These are phyloP conservation scores for Centella asiatica DNA, from an alignment of 129 eudicot species.

Conservation along the genomic window DNA sequence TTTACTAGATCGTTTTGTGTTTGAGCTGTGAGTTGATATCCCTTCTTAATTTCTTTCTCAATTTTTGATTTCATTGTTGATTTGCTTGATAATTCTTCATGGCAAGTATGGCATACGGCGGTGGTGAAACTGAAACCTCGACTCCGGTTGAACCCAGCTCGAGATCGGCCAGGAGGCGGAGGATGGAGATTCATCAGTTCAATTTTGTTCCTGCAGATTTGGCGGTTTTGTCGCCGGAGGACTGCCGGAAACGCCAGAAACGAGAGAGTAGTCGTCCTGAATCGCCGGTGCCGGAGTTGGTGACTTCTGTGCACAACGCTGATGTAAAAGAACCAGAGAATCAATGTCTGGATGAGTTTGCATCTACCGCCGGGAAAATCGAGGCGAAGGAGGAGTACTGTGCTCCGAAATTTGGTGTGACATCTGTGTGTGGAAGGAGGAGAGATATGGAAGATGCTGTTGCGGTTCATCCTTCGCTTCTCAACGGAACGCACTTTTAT, in stretches of 20 bases:
- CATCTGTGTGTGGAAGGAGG: constrained; percentile 87
- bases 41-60: constrained; percentile 5
- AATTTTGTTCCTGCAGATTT: constrained; percentile 46
- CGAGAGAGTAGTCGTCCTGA: constrained; percentile 10
- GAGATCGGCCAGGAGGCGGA: constrained; percentile 41
- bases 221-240: constrained; percentile 22
- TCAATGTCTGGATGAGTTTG: constrained; percentile 4
- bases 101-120: constrained; percentile 92
- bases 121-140: constrained; percentile 65
- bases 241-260: constrained; percentile 34
- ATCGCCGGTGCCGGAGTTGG: not conserved
- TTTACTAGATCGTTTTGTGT: not conserved
- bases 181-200: constrained; percentile 69
- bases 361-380: not conserved
- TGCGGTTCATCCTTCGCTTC: constrained; percentile 67
- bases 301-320: not conserved
- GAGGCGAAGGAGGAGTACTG: constrained; percentile 21
- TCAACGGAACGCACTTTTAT: constrained; percentile 38
- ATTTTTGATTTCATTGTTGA: not conserved
- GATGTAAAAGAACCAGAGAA: not conserved
- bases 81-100: constrained; percentile 13
- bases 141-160: constrained; percentile 54
- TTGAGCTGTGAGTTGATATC: not conserved
- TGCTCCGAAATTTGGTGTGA: constrained; percentile 60
- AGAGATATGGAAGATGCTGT: constrained; percentile 98